These are phyloP conservation scores for Schizonepeta tenuifolia DNA, from an alignment of 257 asterid species.

Conservation along the genomic window DNA sequence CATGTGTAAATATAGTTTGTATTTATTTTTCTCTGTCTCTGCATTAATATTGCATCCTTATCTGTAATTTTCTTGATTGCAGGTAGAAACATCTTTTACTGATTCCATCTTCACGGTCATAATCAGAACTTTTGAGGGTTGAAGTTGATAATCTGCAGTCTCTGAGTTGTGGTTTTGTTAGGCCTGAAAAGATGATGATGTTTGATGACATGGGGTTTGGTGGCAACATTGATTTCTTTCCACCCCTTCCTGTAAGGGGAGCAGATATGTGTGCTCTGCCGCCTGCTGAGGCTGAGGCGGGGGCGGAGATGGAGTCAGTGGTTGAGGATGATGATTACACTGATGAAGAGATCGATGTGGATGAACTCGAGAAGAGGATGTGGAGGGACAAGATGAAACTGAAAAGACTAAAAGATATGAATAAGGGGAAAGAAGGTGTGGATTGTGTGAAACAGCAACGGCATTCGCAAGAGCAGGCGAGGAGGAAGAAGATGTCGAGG, in stretches of 20 bases:
- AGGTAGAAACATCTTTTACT: conserved; percentile 33
- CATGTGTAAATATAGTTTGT: not conserved
- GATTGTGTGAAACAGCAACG: conserved; percentile 71
- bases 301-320: conserved; percentile 48
- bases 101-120: not conserved
- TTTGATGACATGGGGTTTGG: conserved; percentile 76
- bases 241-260: conserved; percentile 60
- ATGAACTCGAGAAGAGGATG: conserved; percentile 84
- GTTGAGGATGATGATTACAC: conserved; percentile 74
- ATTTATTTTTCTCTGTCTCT: not conserved
- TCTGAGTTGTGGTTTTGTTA: conserved; percentile 1
- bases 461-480: conserved; percentile 91
- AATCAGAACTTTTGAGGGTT: conserved; percentile 23
- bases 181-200: conserved; percentile 62
- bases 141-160: conserved; percentile 7
- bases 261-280: conserved; percentile 41
- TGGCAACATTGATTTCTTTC: conserved; percentile 73
- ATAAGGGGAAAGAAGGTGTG: conserved; percentile 56
- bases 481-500: conserved; percentile 94
- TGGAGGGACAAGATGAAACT: conserved; percentile 82
- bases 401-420: conserved; percentile 72
- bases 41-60: not conserved
- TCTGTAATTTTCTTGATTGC: conserved; percentile 23
- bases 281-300: conserved; percentile 48
- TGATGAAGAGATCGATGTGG: conserved; percentile 80